Evolutionary conservation across 2,329 filamentous ascomycete species (phyloP).

Genomic region (Neonectria faginata): DNA sequence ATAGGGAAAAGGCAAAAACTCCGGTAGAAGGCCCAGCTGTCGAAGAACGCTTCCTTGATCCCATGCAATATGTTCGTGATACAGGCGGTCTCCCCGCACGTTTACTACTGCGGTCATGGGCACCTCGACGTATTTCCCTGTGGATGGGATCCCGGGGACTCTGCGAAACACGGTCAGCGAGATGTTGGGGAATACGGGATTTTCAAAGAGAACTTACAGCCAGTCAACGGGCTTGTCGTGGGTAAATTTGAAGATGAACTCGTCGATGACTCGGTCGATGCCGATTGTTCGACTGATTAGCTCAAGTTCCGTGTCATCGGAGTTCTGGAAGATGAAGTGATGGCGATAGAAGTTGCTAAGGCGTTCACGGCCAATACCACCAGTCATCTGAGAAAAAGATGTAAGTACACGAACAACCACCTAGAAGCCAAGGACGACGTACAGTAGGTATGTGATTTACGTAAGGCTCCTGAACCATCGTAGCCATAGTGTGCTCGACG

Average conservation of each 20-base stretch:
- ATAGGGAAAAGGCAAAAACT: slow-evolving; percentile 74
- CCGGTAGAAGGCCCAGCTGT: slow-evolving; percentile 65
- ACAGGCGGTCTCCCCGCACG: slow-evolving; percentile 71
- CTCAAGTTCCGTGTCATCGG: slow-evolving; percentile 73
- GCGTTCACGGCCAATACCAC: slow-evolving; percentile 73
- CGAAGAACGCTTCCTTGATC: slow-evolving; percentile 73
- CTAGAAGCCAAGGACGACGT: slow-evolving; percentile 38
- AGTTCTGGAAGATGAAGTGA: slow-evolving; percentile 81
- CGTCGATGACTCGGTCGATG: slow-evolving; percentile 77
- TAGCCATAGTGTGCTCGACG: slow-evolving; percentile 81
- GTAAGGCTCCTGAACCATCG: slow-evolving; percentile 83
- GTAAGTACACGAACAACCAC: not conserved
- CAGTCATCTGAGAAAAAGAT: slow-evolving; percentile 61
- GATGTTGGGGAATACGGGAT: not conserved
- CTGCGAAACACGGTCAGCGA: slow-evolving; percentile 31
- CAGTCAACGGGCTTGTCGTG: slow-evolving; percentile 74
- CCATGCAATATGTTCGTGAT: slow-evolving; percentile 76
- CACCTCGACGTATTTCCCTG: slow-evolving; percentile 64
- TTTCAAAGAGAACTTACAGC: slow-evolving; percentile 64
- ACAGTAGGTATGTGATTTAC: slow-evolving; percentile 82
- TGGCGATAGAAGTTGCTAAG: slow-evolving; percentile 77
- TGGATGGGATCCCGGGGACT: slow-evolving; percentile 67
- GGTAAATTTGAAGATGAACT: slow-evolving; percentile 75
- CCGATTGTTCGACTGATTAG: slow-evolving; percentile 79
- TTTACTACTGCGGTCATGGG: slow-evolving; percentile 73